phyloP scores from a whole-genome alignment of 1,139 yeast genomes.

The Hyphopichia fennica region DNA sequence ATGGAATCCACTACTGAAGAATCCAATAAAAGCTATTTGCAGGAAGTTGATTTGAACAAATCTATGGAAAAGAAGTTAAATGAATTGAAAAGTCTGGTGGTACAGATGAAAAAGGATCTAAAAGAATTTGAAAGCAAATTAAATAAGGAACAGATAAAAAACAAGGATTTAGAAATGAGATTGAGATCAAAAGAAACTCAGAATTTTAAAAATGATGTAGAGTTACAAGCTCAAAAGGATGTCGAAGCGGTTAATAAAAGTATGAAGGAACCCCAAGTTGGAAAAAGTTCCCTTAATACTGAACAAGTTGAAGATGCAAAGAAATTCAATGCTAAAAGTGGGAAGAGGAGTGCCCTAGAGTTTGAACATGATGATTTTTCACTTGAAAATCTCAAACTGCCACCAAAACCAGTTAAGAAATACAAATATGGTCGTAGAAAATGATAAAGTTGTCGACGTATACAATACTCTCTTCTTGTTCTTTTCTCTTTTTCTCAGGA shows the following conservation, averaged over 20 bases:
- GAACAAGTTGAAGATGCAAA: neutral
- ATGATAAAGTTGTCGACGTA: neutral
- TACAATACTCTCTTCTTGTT: neutral
- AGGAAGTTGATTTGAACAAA: neutral
- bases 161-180: neutral
- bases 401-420: neutral
- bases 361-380: slow-evolving; percentile 3
- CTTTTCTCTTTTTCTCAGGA: neutral
- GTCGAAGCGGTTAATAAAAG: too few relatives aligned
- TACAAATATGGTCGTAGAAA: slow-evolving; percentile 2
- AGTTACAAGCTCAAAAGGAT: neutral
- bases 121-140: neutral
- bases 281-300: neutral
- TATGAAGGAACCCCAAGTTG: too few relatives aligned
- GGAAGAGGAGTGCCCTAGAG: neutral
- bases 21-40: neutral
- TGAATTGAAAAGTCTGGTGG: neutral
- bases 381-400: slow-evolving; percentile 3
- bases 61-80: neutral
- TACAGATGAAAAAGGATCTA: neutral
- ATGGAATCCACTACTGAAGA: neutral
- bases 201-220: neutral
- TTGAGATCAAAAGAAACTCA: neutral
- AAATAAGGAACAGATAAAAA: neutral
- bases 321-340: neutral